Evolutionary conservation across 495 filamentous ascomycete species (phyloP).

Genomic region (Aspergillus nidulans): DNA sequence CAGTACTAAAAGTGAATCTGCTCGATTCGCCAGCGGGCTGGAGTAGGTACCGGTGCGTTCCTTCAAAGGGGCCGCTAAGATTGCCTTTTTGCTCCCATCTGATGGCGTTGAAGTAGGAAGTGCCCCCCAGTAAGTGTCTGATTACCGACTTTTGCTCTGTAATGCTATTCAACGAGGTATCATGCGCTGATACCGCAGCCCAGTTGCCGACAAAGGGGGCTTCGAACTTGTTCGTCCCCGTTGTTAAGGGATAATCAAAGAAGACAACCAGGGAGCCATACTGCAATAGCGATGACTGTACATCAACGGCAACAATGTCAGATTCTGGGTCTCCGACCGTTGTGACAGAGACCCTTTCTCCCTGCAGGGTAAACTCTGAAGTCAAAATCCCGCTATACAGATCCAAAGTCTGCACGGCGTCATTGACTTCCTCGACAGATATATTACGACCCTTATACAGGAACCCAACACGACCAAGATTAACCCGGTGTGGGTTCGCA

Average conservation of each 20-base stretch:
- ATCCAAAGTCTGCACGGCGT: conserved; percentile 12
- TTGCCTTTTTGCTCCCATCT: background rate
- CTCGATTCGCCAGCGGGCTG: background rate
- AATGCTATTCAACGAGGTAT: background rate
- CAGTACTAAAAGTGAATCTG: background rate
- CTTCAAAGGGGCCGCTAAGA: background rate
- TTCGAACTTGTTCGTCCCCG: conserved; percentile 10
- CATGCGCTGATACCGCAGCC: background rate
- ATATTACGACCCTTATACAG: conserved; percentile 8
- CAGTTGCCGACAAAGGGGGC: conserved; percentile 10
- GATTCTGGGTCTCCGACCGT: background rate
- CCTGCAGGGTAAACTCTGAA: conserved; percentile 10
- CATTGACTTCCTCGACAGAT: conserved; percentile 3
- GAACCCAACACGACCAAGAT: conserved; percentile 14
- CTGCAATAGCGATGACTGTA: background rate
- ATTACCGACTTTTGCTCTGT: background rate
- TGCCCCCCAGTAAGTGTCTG: background rate
- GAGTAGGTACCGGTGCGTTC: background rate
- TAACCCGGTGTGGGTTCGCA: conserved; percentile 17
- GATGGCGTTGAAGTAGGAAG: conserved; percentile 6
- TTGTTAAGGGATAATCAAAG: conserved; percentile 11
- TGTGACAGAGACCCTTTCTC: background rate
- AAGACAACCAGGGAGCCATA: conserved; percentile 3
- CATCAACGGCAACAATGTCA: conserved; percentile 1
- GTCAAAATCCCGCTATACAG: conserved; percentile 9